These are phyloP conservation scores for Globomyces pollinis-pini DNA, from an alignment of 192 early-diverging fungal genomes.

Conservation along the genomic window DNA sequence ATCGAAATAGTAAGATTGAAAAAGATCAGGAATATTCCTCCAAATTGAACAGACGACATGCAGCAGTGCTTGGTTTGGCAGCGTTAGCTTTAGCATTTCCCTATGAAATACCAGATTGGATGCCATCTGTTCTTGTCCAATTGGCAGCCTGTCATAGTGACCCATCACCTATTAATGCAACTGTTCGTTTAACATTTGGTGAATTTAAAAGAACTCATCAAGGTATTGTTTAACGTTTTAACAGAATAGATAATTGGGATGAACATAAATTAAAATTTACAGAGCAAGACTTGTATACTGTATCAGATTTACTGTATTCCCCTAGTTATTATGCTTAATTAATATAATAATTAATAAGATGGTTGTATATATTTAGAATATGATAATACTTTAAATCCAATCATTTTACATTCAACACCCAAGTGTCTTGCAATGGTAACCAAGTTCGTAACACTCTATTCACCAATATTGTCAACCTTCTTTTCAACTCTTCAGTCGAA, in stretches of 20 bases:
- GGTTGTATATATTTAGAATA: too few species aligned
- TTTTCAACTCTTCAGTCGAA: constrained; percentile 8
- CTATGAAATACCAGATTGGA: constrained; percentile 85
- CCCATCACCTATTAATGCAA: constrained; percentile 72
- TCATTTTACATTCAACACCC: constrained; percentile 3
- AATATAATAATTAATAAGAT: neutral
- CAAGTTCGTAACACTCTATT: constrained; percentile 6
- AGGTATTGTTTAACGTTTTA: too few species aligned
- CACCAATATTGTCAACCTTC: neutral
- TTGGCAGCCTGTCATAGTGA: constrained; percentile 74
- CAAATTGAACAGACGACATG: constrained; percentile 65
- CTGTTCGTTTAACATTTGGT: constrained; percentile 80
- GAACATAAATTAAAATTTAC: constrained; percentile 73
- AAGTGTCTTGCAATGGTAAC: constrained; percentile 5
- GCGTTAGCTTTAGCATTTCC: constrained; percentile 85
- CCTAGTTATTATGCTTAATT: constrained; percentile 40
- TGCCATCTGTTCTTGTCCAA: constrained; percentile 76
- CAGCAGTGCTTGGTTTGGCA: constrained; percentile 83
- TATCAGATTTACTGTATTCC: constrained; percentile 74
- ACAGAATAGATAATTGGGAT: constrained; percentile 94
- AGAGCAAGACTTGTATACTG: constrained; percentile 63
- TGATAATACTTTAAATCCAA: neutral
- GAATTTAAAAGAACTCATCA: constrained; percentile 93
- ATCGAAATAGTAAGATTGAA: neutral
- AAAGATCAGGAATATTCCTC: neutral